Conservation (phyloP, 345 rosid genomes). For the Aurinia saxatilis region DNA sequence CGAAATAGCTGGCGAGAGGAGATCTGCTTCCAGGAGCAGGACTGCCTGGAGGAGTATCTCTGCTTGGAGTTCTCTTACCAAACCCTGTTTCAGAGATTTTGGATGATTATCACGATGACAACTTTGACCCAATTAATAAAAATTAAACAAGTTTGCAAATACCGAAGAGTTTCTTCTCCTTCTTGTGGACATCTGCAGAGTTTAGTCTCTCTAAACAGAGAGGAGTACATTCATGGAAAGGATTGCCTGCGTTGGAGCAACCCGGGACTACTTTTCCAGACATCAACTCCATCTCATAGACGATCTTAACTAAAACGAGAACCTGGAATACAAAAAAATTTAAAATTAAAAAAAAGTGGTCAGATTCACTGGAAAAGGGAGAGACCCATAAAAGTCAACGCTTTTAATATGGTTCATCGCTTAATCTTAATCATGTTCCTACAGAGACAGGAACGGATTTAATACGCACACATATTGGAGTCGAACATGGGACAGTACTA, state of each 20-base stretch:
- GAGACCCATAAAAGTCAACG: slow-evolving; percentile 12
- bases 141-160: neutral
- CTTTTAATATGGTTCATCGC: neutral
- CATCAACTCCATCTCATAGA: slow-evolving; percentile 9
- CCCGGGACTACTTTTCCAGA: slow-evolving; percentile 21
- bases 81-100: slow-evolving; percentile 18
- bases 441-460: neutral
- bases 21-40: slow-evolving; percentile 26
- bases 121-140: neutral
- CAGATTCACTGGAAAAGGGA: neutral
- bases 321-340: too few relatives aligned
- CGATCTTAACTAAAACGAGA: too few relatives aligned
- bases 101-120: neutral
- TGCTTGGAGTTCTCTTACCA: slow-evolving; percentile 26
- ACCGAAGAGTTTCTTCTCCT: slow-evolving; percentile 27
- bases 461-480: neutral
- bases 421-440: neutral
- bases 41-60: slow-evolving; percentile 18
- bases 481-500: neutral
- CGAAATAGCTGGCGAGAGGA: slow-evolving; percentile 17
- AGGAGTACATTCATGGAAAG: slow-evolving; percentile 24
- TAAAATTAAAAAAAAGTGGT: neutral
- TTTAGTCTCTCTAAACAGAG: slow-evolving; percentile 12
- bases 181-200: slow-evolving; percentile 20
- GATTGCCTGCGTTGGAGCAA: slow-evolving; percentile 28